A percentile compares a stretch with the other conserved stretches of the same genome.
These are phyloP conservation scores for Penicillium hordei DNA, from an alignment of 2,329 filamentous ascomycete species.

Conservation along the genomic window DNA sequence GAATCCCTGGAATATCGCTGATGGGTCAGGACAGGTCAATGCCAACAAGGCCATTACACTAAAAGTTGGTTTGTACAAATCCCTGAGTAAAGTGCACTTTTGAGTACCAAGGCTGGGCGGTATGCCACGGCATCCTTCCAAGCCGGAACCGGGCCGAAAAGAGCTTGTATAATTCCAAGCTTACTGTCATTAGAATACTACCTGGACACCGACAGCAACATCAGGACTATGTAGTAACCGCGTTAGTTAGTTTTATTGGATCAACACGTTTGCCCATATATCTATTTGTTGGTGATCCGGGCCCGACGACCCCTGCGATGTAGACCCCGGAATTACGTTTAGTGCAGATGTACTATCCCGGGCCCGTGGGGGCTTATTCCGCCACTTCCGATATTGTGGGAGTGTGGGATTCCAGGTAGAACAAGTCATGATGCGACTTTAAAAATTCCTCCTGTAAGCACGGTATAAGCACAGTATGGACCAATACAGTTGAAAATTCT, in stretches of 20 bases:
- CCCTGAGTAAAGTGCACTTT: neutral
- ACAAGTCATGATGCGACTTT: neutral
- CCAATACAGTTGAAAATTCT: neutral
- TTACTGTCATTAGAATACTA: neutral
- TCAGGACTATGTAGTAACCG: neutral
- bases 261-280: neutral
- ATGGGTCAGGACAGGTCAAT: neutral
- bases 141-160: conserved; percentile 3
- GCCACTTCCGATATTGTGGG: neutral
- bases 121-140: neutral
- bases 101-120: neutral
- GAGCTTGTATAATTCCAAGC: neutral
- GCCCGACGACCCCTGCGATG: neutral
- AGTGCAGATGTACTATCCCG: neutral
- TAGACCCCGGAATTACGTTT: conserved; percentile 7
- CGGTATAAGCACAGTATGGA: neutral
- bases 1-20: neutral
- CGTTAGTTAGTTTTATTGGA: neutral
- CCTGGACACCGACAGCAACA: neutral
- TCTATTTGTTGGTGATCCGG: neutral
- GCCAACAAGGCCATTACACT: conserved; percentile 20
- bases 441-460: neutral
- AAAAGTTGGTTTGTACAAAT: neutral
- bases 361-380: neutral
- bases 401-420: neutral